Evolutionary conservation across 257 asterid species (phyloP), one percentile per base, ranked within the genome.

Genomic region (Nicotiana obtusifolia): DNA sequence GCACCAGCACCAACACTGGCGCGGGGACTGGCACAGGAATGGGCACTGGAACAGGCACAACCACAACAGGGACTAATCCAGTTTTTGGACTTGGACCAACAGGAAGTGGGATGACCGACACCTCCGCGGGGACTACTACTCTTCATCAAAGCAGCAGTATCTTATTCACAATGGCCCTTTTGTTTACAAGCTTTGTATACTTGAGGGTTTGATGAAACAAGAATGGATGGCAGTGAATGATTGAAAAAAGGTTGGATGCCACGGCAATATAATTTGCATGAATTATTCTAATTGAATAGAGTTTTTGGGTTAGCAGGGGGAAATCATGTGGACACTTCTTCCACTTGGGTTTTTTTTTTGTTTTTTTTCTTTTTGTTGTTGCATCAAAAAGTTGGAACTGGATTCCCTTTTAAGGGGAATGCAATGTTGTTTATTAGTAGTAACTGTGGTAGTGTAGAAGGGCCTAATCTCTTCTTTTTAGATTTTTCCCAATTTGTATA

Each of bases 401-500:
- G 77, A 47, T 81, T 64, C 80, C 80, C 69, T 28, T 28, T 15
- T n/a, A 52, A 71, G 13, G 44, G 8, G 66, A 56, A 57, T 35
- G 84, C 17, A 56, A 35, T 11, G 20, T 11, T 49, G 44, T 81
- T 28, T 67, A 76, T 75, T 67, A 77, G 78, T 69, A 77, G 31
- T 77, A 77, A 14, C 20, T n/a, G 66, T 56, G 35, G 75, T 60
- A 49, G 76, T 62, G 59, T 79, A 37, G 59, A 13, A 71, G 20
- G 60, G 35, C 78, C 78, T 22, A 71, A 44, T 22, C 33, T 44
- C 78, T 64, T 44, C 44, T 81, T 35, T 69, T 56, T 35, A 49
- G 80, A 81, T 81, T 57, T 67, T 67, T 69, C 52, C 30, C 84
- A 59, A 41, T 83, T 53, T 89, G 91, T 87, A 85, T 62, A 90